Evolutionary conservation across 805 yeast species (phyloP), one percentile per base, ranked within the genome.

Genomic region (Kazachstania martiniae): DNA sequence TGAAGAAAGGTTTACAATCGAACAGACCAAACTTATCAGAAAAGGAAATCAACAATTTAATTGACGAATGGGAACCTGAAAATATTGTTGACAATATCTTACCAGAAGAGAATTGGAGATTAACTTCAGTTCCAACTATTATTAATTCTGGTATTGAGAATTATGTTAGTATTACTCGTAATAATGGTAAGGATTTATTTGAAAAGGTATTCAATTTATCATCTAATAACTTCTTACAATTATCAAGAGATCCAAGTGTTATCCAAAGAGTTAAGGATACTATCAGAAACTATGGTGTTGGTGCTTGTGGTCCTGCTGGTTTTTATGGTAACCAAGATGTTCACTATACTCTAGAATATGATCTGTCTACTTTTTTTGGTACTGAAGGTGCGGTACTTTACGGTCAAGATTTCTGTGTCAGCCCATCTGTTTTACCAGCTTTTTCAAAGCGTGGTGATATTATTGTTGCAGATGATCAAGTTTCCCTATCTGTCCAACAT

Each of bases 231-330:
- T 77, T 78, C 44, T 65, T 84, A 49, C 70, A 75, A 45, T 60
- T 85, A 51, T 70, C 77, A 31, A 57, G 58, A 21, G 59, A 70
- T 43, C 56, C 58, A 14, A 52, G 40, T 12, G 63, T 85, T 25
- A 62, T 62, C 32, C 55, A 63, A 14, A 68, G 64, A 9, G 85
- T 86, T 4, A 66, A 71, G 32, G 53, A 62, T 19, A 66, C 74
- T 15, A 74, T 91, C 39, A 63, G 65, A 29, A 65, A 66, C 36
- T 74, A 80, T 37, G 98, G 98, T 53, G 96, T 91, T 32, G 98
- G 98, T 42, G 89, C 96, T 1, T 91, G 98, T 65, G 95, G 97
- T 25, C 97, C 98, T 4, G 94, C 96, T 27, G 94, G 94, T 35
- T 91, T 91, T 49, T 91, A 87, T 56, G 98, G 98, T 39, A 81